Conservation (phyloP, 345 rosid species). For the Camelina laxa region DNA sequence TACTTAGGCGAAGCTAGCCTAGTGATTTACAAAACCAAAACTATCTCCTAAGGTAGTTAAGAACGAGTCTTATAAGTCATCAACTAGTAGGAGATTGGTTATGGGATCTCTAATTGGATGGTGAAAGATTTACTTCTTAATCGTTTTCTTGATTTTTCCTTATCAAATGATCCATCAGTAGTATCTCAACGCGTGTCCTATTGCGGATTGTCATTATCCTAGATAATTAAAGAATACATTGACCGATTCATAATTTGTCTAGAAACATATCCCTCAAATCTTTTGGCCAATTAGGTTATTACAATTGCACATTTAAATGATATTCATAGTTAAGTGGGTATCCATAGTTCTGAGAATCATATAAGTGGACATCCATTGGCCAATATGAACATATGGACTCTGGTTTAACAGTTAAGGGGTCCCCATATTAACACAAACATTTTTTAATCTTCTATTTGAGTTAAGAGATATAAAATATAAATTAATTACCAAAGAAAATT, state of each 20-base stretch:
- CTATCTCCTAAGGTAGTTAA: conserved; percentile 14
- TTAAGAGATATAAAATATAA: not conserved
- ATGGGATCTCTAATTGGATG: conserved; percentile 6
- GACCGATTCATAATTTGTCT: conserved; percentile 27
- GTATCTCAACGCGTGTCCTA: conserved; percentile 29
- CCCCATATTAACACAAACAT: conserved; percentile 34
- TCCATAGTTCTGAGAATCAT: conserved; percentile 39
- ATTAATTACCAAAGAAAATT: not conserved
- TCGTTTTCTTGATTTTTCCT: conserved; percentile 10
- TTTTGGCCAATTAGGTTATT: conserved; percentile 27
- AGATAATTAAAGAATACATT: conserved; percentile 24
- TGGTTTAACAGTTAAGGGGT: conserved; percentile 36
- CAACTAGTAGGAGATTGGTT: conserved; percentile 3
- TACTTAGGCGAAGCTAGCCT: conserved; percentile 1
- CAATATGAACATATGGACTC: conserved; percentile 41
- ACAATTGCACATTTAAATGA: conserved; percentile 28
- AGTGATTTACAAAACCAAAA: not conserved
- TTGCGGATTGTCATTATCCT: conserved; percentile 24
- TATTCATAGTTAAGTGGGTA: conserved; percentile 43
- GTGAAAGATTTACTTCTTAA: conserved; percentile 8
- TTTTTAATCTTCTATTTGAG: conserved; percentile 16
- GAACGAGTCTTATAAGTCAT: conserved; percentile 16
- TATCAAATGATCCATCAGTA: conserved; percentile 20
- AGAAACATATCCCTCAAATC: conserved; percentile 10
- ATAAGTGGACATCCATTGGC: conserved; percentile 56